These are phyloP conservation scores for Rubus idaeus DNA, from an alignment of 306 rosid genomes.

Conservation along the genomic window DNA sequence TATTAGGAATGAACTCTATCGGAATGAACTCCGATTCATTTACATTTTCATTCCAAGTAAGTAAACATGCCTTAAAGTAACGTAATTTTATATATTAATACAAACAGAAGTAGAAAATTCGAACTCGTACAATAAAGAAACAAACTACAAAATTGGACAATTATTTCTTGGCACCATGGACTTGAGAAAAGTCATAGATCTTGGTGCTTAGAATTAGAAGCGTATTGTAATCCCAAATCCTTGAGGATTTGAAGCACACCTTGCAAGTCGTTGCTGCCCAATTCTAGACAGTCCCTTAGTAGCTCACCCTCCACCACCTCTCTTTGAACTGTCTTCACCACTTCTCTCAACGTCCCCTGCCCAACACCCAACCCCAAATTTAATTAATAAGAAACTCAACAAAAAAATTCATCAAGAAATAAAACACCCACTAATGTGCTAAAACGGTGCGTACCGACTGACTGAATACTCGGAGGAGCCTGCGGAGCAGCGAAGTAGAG, in stretches of 20 bases:
- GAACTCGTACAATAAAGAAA: background rate
- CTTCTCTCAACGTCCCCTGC: constrained; percentile 56
- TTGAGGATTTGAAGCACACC: constrained; percentile 53
- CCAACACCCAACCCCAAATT: constrained; percentile 14
- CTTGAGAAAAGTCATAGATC: constrained; percentile 30
- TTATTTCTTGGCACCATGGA: background rate
- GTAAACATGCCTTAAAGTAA: too few species aligned
- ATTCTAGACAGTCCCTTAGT: constrained; percentile 70
- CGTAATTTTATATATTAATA: background rate
- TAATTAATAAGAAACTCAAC: background rate
- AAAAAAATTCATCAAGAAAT: too few species aligned
- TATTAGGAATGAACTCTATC: too few species aligned
- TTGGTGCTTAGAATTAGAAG: constrained; percentile 13
- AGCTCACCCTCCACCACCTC: constrained; percentile 78
- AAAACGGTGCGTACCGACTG: constrained; percentile 52
- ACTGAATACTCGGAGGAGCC: constrained; percentile 52
- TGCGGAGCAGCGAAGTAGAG: constrained; percentile 42
- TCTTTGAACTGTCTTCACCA: constrained; percentile 51
- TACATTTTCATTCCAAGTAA: too few species aligned
- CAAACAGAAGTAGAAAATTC: background rate
- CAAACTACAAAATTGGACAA: background rate
- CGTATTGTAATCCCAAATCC: constrained; percentile 52
- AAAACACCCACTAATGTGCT: background rate
- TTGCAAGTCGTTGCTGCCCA: constrained; percentile 65
- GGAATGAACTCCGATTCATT: too few species aligned